These are phyloP conservation scores for Chondrostereum purpureum DNA, from an alignment of 1,284 basidiomycete genomes.

Conservation along the genomic window DNA sequence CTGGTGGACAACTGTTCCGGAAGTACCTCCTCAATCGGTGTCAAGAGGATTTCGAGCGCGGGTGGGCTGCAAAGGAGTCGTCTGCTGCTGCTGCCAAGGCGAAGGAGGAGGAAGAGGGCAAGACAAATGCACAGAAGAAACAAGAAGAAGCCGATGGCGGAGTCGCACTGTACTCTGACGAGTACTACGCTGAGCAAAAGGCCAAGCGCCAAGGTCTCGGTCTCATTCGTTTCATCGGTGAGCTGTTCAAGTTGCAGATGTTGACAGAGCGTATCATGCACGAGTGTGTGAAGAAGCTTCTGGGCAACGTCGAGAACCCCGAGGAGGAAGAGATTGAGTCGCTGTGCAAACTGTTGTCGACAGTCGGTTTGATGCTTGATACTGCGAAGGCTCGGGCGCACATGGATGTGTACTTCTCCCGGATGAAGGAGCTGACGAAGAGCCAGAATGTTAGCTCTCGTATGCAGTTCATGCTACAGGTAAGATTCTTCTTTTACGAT, in stretches of 20 bases:
- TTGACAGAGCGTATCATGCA: slow-evolving; percentile 94
- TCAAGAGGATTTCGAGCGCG: slow-evolving; percentile 93
- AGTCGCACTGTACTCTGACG: slow-evolving; percentile 82
- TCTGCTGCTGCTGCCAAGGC: slow-evolving; percentile 53
- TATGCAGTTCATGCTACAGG: slow-evolving; percentile 94
- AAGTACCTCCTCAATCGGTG: slow-evolving; percentile 91
- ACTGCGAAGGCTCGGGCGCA: slow-evolving; percentile 72
- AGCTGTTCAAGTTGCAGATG: slow-evolving; percentile 96
- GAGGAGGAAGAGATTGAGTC: slow-evolving; percentile 98
- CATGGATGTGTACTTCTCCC: slow-evolving; percentile 90
- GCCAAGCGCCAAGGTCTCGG: slow-evolving; percentile 96
- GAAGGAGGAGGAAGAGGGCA: no score
- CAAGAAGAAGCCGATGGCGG: slow-evolving; percentile 34
- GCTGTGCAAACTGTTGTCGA: slow-evolving; percentile 87
- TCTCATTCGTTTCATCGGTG: slow-evolving; percentile 96
- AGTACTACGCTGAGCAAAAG: slow-evolving; percentile 96
- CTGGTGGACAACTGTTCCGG: slow-evolving; percentile 92
- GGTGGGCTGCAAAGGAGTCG: slow-evolving; percentile 71
- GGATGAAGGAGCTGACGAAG: slow-evolving; percentile 80
- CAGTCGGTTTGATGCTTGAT: slow-evolving; percentile 83
- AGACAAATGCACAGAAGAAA: slow-evolving; percentile 37
- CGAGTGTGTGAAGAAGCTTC: slow-evolving; percentile 91
- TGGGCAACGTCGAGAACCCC: slow-evolving; percentile 88
- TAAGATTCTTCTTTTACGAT: slow-evolving; percentile 31
- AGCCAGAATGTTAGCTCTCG: slow-evolving; percentile 74